These are phyloP conservation scores for Cladosporium sphaerospermum DNA, from an alignment of 2,329 filamentous ascomycete species.

Conservation along the genomic window DNA sequence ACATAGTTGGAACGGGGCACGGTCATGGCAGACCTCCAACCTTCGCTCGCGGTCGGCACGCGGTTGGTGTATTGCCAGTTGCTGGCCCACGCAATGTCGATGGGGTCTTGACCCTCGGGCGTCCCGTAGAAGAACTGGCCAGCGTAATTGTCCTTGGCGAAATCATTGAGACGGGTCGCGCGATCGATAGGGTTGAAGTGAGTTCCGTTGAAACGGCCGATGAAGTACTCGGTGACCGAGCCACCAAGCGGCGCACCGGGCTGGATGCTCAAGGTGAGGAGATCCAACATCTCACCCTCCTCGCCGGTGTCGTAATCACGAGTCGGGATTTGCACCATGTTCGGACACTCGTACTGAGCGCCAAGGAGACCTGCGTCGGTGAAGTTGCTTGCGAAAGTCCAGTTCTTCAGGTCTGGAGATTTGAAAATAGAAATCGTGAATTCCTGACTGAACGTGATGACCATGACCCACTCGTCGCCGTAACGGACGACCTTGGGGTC, in stretches of 20 bases:
- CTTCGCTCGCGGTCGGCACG: constrained; percentile 48
- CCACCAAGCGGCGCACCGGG: constrained; percentile 51
- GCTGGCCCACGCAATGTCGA: constrained; percentile 50
- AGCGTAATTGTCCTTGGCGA: constrained; percentile 45
- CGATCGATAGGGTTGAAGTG: constrained; percentile 46
- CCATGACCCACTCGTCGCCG: constrained; percentile 50
- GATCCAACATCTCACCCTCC: constrained; percentile 32
- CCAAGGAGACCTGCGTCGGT: constrained; percentile 45
- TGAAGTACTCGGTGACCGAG: constrained; percentile 49
- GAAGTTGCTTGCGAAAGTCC: constrained; percentile 54
- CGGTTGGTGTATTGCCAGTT: constrained; percentile 51
- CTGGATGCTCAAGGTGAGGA: constrained; percentile 49
- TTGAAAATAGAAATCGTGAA: constrained; percentile 55
- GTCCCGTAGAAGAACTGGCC: constrained; percentile 48
- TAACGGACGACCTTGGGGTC: constrained; percentile 59
- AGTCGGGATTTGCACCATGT: constrained; percentile 50
- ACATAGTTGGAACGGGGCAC: constrained; percentile 47
- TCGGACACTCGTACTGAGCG: constrained; percentile 56
- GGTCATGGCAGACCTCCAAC: constrained; percentile 47
- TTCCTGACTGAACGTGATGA: constrained; percentile 46
- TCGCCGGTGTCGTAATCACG: constrained; percentile 27
- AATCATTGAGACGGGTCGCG: constrained; percentile 18
- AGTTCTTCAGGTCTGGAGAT: constrained; percentile 50
- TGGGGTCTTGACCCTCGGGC: constrained; percentile 31
- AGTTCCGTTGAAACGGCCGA: constrained; percentile 56